A percentile compares a stretch with the other conserved stretches of the same genome.
Evolutionary conservation across 192 early-diverging fungal species (phyloP).

Genomic region (Backusella parvicylindrica): DNA sequence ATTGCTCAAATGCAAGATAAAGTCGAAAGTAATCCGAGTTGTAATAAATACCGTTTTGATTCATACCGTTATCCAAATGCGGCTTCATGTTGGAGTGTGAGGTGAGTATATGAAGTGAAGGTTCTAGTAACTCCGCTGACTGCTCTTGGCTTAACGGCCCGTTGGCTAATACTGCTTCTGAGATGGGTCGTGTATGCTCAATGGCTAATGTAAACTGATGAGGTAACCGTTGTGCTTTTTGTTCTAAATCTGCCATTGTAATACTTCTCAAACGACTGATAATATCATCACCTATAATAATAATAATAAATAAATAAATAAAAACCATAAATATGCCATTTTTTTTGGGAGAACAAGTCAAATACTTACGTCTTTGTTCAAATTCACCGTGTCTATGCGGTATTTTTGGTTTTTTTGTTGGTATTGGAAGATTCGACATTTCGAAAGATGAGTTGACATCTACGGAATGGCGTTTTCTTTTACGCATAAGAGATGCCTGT

Average conservation of each 20-base stretch:
- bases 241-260: slow-evolving; percentile 27
- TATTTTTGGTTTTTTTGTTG: slow-evolving; percentile 36
- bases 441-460: slow-evolving; percentile 20
- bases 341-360: neutral
- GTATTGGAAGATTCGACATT: slow-evolving; percentile 8
- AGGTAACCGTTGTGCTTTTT: slow-evolving; percentile 27
- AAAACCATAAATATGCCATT: neutral
- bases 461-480: slow-evolving; percentile 23
- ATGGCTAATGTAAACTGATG: slow-evolving; percentile 30
- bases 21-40: slow-evolving; percentile 38
- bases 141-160: neutral
- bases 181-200: neutral
- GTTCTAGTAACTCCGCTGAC: slow-evolving; percentile 21
- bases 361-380: slow-evolving; percentile 33
- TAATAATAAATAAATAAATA: too few relatives aligned
- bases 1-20: slow-evolving; percentile 40
- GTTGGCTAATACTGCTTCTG: slow-evolving; percentile 9
- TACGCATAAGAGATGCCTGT: slow-evolving; percentile 30
- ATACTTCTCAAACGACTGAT: slow-evolving; percentile 31
- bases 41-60: slow-evolving; percentile 43
- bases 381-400: slow-evolving; percentile 41
- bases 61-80: slow-evolving; percentile 41
- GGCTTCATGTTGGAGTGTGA: slow-evolving; percentile 35
- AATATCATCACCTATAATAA: slow-evolving; percentile 37
- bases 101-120: slow-evolving; percentile 20